Evolutionary conservation across 768 basidiomycete genomes (phyloP), one percentile per base, ranked within the genome.

Genomic region (Tulasnella sp.): DNA sequence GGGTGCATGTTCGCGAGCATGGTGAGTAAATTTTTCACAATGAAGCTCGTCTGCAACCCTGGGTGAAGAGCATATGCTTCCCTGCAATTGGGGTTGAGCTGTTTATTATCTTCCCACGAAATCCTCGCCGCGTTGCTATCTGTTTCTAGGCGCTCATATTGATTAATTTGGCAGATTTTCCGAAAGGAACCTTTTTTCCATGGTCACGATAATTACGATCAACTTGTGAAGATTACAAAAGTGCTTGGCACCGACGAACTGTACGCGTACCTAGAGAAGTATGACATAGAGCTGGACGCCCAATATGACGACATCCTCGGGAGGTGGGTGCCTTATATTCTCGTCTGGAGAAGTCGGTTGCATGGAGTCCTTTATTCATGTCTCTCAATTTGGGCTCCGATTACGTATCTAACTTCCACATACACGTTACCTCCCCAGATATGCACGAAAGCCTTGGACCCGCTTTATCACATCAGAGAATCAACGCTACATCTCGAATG

Each of bases 1-100:
- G 81, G 81, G 15, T 82, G 81, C 63, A 83, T 81, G 75, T 74
- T 80, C 53, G 81, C 79, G 3, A 73, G 76, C 28, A 82, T 83
- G 79, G 80, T 81, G 48, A 55, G 74, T 61, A 24, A n/a, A n/a
- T n/a, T 9, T 2, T 33, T 33, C n/a, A 16, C 10, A n/a, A n/a
- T n/a, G n/a, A n/a, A n/a, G n/a, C n/a, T n/a, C n/a, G n/a, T n/a
- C n/a, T n/a, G n/a, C n/a, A n/a, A n/a, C n/a, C n/a, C n/a, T n/a
- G n/a, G n/a, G n/a, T n/a, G n/a, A n/a, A n/a, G n/a, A n/a, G n/a
- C n/a, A n/a, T n/a, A n/a, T n/a, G n/a, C n/a, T n/a, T n/a, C n/a
- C n/a, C n/a, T n/a, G n/a, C n/a, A n/a, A n/a, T n/a, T n/a, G n/a
- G n/a, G n/a, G n/a, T n/a, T n/a, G n/a, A n/a, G n/a, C n/a, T n/a